These are phyloP conservation scores for Xylariaceae sp. DNA, from an alignment of 2,329 filamentous ascomycete genomes.

Conservation along the genomic window DNA sequence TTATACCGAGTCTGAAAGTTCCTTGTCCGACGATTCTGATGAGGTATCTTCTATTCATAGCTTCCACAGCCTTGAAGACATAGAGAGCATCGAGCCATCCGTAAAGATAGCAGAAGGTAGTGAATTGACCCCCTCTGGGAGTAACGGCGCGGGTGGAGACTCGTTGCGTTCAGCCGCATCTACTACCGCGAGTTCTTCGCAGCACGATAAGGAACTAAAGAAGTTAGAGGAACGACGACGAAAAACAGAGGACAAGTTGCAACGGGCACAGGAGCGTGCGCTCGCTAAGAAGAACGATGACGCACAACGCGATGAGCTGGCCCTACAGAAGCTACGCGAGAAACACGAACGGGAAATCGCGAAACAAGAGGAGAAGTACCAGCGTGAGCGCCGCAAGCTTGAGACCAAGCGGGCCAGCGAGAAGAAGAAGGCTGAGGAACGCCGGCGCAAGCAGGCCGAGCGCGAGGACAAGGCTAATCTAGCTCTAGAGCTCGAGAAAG, in stretches of 20 bases:
- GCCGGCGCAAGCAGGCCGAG: constrained; percentile 57
- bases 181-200: constrained; percentile 37
- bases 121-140: constrained; percentile 32
- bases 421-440: constrained; percentile 62
- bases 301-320: constrained; percentile 44
- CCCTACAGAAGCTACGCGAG: constrained; percentile 63
- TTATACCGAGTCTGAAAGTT: constrained; percentile 41
- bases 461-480: constrained; percentile 58
- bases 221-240: constrained; percentile 64
- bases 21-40: constrained; percentile 40
- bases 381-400: constrained; percentile 67
- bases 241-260: constrained; percentile 48
- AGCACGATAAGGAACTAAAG: constrained; percentile 67
- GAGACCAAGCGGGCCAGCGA: constrained; percentile 69
- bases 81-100: constrained; percentile 45
- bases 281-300: constrained; percentile 53
- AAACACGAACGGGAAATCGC: constrained; percentile 67
- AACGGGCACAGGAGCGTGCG: constrained; percentile 36
- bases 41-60: constrained; percentile 54
- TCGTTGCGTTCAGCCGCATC: constrained; percentile 51
- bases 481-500: constrained; percentile 58
- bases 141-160: constrained; percentile 29
- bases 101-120: constrained; percentile 22
- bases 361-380: constrained; percentile 71
- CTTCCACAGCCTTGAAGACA: constrained; percentile 60